Evolutionary conservation across 495 filamentous ascomycete species (phyloP), one percentile per base, ranked within the genome.

Genomic region (Penicillium lividum): DNA sequence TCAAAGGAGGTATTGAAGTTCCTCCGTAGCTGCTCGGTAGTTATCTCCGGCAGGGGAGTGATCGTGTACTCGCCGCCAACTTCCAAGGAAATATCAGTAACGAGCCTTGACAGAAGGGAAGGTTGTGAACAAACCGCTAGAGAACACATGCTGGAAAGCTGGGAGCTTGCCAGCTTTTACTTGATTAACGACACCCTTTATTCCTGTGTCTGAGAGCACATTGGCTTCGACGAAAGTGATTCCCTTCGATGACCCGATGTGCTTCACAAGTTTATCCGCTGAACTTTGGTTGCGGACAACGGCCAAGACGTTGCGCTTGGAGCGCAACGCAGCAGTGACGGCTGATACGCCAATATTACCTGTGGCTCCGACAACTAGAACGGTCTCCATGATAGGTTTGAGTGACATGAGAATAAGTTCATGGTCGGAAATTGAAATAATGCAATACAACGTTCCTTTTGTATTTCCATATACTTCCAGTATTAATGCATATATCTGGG

Each of bases 281-380:
- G 70, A 74, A 11, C 31, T 57, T 46, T 71, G 60, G 53, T 73
- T 77, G 40, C 75, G 71, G n/a, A 78, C 74, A 45, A 77, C 59
- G 25, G 75, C 75, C 7, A 78, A 54, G 10, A 78, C 74, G 4
- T 68, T 59, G 42, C 64, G 69, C 38, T 62, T 57, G 47, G 68
- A 60, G 25, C 59, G 59, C 36, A 76, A 55, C 8, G 72, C 67
- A 45, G 46, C 70, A 2, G 53, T 67, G 55, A 70, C 62, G 44
- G 74, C 73, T 5, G 74, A 53, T 7, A 72, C 64, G 51, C 75
- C 74, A 43, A 78, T 77, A 59, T 78, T 77, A 3, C 75, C 75
- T 10, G 74, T 77, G 33, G 76, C 68, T 59, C 75, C 74, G 51
- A 77, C 62, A 15, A 77, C 52, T 11, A 79, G 63, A 46, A 75